Base-by-base conservation (phyloP, 805 yeast genomes). In the Teunomyces barrocoloradensis region DNA sequence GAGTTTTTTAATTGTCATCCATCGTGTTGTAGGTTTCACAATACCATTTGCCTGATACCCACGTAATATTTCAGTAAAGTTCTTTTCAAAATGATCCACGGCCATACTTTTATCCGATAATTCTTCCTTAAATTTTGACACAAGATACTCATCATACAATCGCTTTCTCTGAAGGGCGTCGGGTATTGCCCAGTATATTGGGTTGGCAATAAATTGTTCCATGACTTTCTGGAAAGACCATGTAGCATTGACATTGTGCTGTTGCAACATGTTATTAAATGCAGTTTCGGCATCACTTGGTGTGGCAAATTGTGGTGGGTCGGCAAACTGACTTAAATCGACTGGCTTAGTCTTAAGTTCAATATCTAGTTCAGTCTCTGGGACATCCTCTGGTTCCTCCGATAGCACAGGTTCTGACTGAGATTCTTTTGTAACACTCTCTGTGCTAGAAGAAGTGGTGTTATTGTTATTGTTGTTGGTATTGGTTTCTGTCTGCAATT, bases 171-270 rank as follows among this genome's bases (percentile, higher is more conserved):
- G 68, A 13, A 84, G 56, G 0, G 96, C 76, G 57, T 85, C 87
- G 4, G 71, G 66, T 2, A 88, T 64, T 5, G 73, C 64, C 91
- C 92, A 87, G 57, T 87, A 90, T 12, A 82, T 69, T 1, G 84
- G 79, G 53, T 85, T 83, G 3, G 58, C 60, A 13, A 85, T 74
- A 48, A 85, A 78, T 13, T 67, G 65, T 18, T 79, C 75, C 66
- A 89, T 81, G 1, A 87, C 85, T 48, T 71, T 71, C 42, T 77
- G 80, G 63, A 89, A 89, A 0, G 94, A 77, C 91, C 92, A 87
- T 0, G 85, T 77, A 0, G 86, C 76, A 60, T 85, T 90, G 2
- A 89, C 88, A 6, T 74, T 66, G 33, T 76, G 64, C 1, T 76
- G 80, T 29, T 67, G 62, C 7, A 90, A 66, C 77, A 89, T 71